Conservation (phyloP, 352 stramenopile species). For the Phytophthora fragariae region DNA sequence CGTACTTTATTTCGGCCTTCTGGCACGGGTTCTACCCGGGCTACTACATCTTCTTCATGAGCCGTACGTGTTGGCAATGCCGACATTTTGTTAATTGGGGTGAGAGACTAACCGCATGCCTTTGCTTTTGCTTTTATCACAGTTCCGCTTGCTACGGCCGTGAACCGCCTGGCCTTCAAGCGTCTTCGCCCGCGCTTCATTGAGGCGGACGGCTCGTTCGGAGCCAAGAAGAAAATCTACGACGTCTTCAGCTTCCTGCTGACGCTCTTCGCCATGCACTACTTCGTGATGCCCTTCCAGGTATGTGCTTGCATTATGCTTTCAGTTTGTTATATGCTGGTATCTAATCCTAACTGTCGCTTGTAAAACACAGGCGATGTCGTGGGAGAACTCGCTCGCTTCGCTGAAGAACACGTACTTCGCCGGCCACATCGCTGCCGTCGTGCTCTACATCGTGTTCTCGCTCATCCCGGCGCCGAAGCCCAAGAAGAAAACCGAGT, state of each 20-base stretch:
- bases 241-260: constrained; percentile 58
- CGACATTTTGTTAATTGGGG: too few species aligned
- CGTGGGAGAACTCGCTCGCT: constrained; percentile 69
- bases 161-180: constrained; percentile 74
- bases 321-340: neutral
- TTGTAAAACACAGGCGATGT: constrained; percentile 50
- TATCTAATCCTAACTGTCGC: neutral
- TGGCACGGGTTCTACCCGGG: constrained; percentile 99
- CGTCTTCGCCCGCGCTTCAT: constrained; percentile 76
- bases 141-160: constrained; percentile 70
- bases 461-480: constrained; percentile 68
- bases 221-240: constrained; percentile 67
- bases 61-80: too few species aligned
- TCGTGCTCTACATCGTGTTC: constrained; percentile 76
- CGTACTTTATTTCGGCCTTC: constrained; percentile 95
- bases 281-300: constrained; percentile 80
- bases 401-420: constrained; percentile 79
- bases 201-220: constrained; percentile 59
- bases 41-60: constrained; percentile 96
- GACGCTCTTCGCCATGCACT: constrained; percentile 66
- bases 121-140: neutral
- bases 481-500: constrained; percentile 64
- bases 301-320: constrained; percentile 18
- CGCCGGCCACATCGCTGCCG: constrained; percentile 67
- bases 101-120: neutral